These are phyloP conservation scores for Candida verbasci DNA, from an alignment of 805 yeast species.

Conservation along the genomic window DNA sequence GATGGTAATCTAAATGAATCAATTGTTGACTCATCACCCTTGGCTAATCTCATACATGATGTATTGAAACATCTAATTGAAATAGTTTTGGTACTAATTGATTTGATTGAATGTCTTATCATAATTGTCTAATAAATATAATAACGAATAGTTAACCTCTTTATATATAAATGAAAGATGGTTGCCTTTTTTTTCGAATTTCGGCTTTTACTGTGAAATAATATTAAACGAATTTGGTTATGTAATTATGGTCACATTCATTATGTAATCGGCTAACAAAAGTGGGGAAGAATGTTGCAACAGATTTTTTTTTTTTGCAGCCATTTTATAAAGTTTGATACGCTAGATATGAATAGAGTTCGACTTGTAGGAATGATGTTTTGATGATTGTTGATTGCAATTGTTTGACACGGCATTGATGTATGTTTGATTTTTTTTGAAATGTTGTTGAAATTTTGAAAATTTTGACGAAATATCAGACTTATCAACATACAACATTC, in stretches of 20 bases:
- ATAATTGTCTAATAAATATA: not conserved
- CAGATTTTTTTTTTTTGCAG: too few relatives aligned
- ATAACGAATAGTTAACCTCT: not conserved
- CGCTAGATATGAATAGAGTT: too few relatives aligned
- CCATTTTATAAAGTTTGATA: too few relatives aligned
- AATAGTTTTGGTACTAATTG: not conserved
- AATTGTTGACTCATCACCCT: slow-evolving; percentile 55
- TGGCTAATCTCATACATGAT: slow-evolving; percentile 23
- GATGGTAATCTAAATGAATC: slow-evolving; percentile 53
- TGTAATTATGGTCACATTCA: too few relatives aligned
- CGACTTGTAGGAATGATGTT: too few relatives aligned
- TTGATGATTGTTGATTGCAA: too few relatives aligned
- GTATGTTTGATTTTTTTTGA: too few relatives aligned
- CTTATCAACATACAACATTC: too few relatives aligned
- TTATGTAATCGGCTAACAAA: not conserved
- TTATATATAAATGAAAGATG: too few relatives aligned
- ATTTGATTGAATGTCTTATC: slow-evolving; percentile 5
- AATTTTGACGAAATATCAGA: too few relatives aligned
- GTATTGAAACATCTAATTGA: not conserved
- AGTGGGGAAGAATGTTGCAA: slow-evolving; percentile 4
- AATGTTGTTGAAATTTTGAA: too few relatives aligned
- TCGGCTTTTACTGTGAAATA: slow-evolving; percentile 2
- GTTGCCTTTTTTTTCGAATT: not conserved
- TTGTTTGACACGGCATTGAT: too few relatives aligned
- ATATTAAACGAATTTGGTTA: not conserved